phyloP scores from a whole-genome alignment of 805 yeast genomes.

The Barnettozyma populi region DNA sequence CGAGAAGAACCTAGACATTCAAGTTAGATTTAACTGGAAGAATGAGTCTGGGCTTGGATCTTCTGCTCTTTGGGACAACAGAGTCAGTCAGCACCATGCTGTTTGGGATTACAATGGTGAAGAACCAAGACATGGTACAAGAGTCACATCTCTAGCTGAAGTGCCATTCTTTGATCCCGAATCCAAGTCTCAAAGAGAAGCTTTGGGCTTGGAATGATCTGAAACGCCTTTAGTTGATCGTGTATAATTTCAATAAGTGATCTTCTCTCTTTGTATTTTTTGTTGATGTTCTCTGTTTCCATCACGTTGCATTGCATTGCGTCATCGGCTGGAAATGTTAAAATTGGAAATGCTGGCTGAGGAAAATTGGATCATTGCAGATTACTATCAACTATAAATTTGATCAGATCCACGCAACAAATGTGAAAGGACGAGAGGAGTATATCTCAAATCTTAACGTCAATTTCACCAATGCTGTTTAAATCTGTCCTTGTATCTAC shows the following conservation, averaged over 20 bases:
- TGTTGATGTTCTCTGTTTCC: background rate
- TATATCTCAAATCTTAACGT: background rate
- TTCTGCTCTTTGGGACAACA: constrained; percentile 56
- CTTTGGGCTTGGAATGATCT: constrained; percentile 21
- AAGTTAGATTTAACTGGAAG: constrained; percentile 48
- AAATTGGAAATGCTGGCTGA: background rate
- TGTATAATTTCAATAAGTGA: too few relatives aligned
- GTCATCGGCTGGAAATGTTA: background rate
- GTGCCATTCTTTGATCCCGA: constrained; percentile 41
- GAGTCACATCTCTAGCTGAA: constrained; percentile 43
- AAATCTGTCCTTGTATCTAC: constrained; percentile 3
- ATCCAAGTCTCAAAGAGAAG: constrained; percentile 46
- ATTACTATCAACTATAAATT: too few relatives aligned
- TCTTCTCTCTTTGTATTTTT: background rate
- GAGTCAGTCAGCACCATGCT: constrained; percentile 50
- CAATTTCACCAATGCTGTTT: constrained; percentile 1
- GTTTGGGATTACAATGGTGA: constrained; percentile 38
- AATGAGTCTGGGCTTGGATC: constrained; percentile 38
- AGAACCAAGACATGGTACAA: constrained; percentile 37
- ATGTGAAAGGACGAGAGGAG: too few relatives aligned
- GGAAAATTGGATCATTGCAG: background rate
- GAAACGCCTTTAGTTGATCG: too few relatives aligned
- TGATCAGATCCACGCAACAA: too few relatives aligned
- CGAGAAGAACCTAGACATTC: constrained; percentile 29
- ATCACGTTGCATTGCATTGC: background rate